These are phyloP conservation scores for Domatiomyces globalis DNA, from an alignment of 2,329 filamentous ascomycete species.

Conservation along the genomic window DNA sequence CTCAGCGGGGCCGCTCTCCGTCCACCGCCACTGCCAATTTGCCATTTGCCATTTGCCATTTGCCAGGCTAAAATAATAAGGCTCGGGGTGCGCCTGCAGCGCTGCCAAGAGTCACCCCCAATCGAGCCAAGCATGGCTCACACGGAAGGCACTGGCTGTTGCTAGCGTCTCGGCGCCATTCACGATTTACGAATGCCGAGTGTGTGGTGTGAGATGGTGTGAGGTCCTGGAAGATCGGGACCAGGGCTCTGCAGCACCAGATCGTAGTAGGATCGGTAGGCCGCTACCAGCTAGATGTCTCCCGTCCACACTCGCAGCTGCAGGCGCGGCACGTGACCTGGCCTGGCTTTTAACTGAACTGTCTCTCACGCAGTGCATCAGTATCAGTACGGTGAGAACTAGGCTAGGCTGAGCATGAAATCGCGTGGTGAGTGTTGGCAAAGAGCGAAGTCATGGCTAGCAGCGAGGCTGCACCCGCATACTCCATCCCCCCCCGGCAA, in stretches of 20 bases:
- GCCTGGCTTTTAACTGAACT: neutral
- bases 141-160: no score
- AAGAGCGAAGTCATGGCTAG: neutral
- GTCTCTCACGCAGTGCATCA: no score
- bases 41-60: neutral
- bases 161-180: neutral
- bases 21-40: neutral
- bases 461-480: slow-evolving; percentile 29
- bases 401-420: neutral
- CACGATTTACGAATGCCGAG: neutral
- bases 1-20: neutral
- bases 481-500: slow-evolving; percentile 37
- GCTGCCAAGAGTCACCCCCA: neutral
- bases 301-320: no score
- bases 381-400: neutral
- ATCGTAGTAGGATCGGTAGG: no score
- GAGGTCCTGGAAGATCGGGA: no score
- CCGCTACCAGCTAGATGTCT: no score
- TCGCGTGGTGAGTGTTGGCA: neutral
- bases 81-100: neutral
- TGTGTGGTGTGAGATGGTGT: no score
- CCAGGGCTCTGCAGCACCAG: no score
- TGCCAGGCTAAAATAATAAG: neutral
- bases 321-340: neutral
- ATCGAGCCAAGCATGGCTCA: neutral